Conservation (phyloP, 2,329 filamentous ascomycete genomes). For the Cryphonectria naterciae region DNA sequence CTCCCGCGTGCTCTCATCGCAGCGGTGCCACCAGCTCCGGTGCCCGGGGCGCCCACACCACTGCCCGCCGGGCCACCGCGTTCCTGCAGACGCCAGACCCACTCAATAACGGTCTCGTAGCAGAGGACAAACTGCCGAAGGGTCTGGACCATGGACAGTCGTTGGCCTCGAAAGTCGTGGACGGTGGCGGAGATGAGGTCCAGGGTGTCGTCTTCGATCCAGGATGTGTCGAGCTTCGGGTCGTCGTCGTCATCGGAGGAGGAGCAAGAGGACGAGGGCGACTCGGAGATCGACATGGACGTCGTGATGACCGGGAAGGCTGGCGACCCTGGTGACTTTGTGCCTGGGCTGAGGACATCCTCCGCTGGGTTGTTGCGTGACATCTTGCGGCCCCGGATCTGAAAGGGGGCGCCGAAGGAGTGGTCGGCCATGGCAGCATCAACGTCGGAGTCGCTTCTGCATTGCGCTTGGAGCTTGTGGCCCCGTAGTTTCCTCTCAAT, state of each 20-base stretch:
- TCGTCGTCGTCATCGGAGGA: conserved; percentile 28
- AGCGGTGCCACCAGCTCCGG: conserved; percentile 25
- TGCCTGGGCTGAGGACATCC: conserved; percentile 27
- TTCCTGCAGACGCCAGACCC: conserved; percentile 64
- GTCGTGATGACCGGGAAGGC: conserved; percentile 37
- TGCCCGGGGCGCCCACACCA: conserved; percentile 27
- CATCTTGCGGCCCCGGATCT: conserved; percentile 29
- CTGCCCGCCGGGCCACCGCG: conserved; percentile 31
- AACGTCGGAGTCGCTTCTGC: conserved; percentile 44
- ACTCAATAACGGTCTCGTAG: conserved; percentile 93
- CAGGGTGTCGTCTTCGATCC: conserved; percentile 70
- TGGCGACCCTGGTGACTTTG: conserved; percentile 27
- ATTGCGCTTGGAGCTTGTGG: conserved; percentile 30
- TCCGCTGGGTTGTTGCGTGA: conserved; percentile 21
- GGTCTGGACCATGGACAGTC: conserved; percentile 96
- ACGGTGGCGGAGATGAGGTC: conserved; percentile 88
- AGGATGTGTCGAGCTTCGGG: conserved; percentile 54
- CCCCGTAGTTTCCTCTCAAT: conserved; percentile 29
- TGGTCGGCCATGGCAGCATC: conserved; percentile 49
- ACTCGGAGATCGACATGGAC: conserved; percentile 30
- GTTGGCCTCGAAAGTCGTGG: conserved; percentile 84
- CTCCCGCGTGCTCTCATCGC: conserved; percentile 25
- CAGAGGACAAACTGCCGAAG: conserved; percentile 92
- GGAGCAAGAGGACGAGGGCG: conserved; percentile 20
- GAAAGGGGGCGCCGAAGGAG: conserved; percentile 16